These are phyloP conservation scores for Penicillium coffeae DNA, from an alignment of 495 filamentous ascomycete genomes.

Conservation along the genomic window DNA sequence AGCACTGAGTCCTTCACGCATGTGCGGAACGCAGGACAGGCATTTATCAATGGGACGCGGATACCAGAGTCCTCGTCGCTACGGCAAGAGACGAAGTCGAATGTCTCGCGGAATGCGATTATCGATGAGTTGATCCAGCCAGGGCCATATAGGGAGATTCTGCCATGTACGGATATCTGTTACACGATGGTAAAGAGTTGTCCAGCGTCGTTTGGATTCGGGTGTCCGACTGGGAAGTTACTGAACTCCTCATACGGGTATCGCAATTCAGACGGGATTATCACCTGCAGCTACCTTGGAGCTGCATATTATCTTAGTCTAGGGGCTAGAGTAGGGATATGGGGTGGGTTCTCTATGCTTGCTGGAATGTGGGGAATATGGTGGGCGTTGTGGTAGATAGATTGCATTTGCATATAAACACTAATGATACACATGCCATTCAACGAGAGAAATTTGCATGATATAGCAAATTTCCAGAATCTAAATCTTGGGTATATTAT, in stretches of 20 bases:
- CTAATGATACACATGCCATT: background rate
- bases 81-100: constrained; percentile 29
- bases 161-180: constrained; percentile 83
- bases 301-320: constrained; percentile 48
- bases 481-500: background rate
- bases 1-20: constrained; percentile 52
- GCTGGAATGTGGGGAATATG: constrained; percentile 13
- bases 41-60: constrained; percentile 63
- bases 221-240: constrained; percentile 62
- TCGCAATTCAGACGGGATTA: constrained; percentile 36
- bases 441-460: too few relatives aligned
- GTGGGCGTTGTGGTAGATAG: constrained; percentile 9
- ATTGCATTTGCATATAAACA: constrained; percentile 4
- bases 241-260: constrained; percentile 65
- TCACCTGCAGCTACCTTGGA: constrained; percentile 58
- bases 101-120: constrained; percentile 57
- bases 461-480: background rate
- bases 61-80: constrained; percentile 39
- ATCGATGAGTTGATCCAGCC: constrained; percentile 72
- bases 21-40: constrained; percentile 61
- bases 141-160: constrained; percentile 89
- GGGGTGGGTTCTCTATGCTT: constrained; percentile 14
- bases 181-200: constrained; percentile 79
- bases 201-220: constrained; percentile 72
- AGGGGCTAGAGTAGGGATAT: constrained; percentile 14